Evolutionary conservation across 2,329 filamentous ascomycete genomes (phyloP), one percentile per base, ranked within the genome.

Genomic region (Hypoxylon rubiginosum): DNA sequence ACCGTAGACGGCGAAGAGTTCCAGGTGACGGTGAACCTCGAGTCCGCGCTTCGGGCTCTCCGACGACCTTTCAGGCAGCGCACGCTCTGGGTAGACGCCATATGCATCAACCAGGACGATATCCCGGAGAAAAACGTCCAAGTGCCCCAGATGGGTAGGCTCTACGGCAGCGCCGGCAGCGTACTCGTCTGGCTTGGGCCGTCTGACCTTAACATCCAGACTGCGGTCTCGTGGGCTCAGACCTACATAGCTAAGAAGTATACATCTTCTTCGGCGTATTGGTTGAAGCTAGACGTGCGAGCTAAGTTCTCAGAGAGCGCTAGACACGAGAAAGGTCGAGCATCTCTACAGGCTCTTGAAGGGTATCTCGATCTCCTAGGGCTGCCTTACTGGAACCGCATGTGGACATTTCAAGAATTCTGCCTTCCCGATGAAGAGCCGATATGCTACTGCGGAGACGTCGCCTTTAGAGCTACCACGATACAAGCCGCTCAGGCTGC

Each of bases 141-240:
- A n/a, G 64, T 66, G 24, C 55, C 59, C n/a, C 64, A 60, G 15
- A 66, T 66, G 64, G 46, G 59, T 15, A 50, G 58, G 17, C 55
- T 66, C 21, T 66, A 66, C 39, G 55, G 53, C 51, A 51, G 46
- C 30, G 64, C 64, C 4, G 32, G 30, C 2, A 52, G 39, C 13
- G 51, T 66, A 17, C 32, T 66, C 17, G 55, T 66, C 15, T 66
- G 64, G 64, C 34, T 66, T 4, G 64, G 64, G 26, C 26, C 46
- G 15, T 30, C 26, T 26, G 26, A 28, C 10, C 26, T 26, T 17
- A 30, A 30, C 11, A 50, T 50, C 15, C 24, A 32, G 26, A 26
- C n/a, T 9, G 24, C 26, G 2, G 6, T 50, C 15, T 50, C 46
- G 15, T 50, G 26, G 46, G 46, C 46, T 9, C 26, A 50, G 15